Evolutionary conservation across 257 asterid genomes (phyloP).

Genomic region (Sherardia arvensis): DNA sequence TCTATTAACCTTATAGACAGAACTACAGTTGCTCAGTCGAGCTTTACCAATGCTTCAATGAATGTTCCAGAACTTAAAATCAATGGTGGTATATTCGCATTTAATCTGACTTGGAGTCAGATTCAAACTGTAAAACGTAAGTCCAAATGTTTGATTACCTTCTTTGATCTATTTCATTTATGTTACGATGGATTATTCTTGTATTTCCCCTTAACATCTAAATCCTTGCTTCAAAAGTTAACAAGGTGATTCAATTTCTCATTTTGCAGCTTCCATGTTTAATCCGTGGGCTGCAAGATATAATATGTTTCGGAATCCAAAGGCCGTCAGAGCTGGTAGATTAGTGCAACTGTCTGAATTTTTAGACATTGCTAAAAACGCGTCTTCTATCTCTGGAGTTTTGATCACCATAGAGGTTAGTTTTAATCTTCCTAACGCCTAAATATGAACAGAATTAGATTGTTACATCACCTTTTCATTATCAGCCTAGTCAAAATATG

Average conservation of each 20-base stretch:
- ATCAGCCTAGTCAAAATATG: background rate
- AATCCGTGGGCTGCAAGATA: slow-evolving; percentile 23
- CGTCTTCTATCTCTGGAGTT: slow-evolving; percentile 63
- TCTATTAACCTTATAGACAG: slow-evolving; percentile 52
- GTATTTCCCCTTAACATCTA: background rate
- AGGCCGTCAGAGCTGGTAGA: slow-evolving; percentile 26
- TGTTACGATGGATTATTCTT: too few species aligned
- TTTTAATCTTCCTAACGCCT: slow-evolving; percentile 11
- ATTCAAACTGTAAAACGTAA: slow-evolving; percentile 49
- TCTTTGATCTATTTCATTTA: background rate
- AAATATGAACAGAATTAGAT: background rate
- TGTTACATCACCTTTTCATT: background rate
- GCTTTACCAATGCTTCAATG: slow-evolving; percentile 23
- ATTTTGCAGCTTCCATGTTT: slow-evolving; percentile 54
- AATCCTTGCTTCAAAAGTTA: slow-evolving; percentile 5
- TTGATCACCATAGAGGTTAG: slow-evolving; percentile 61
- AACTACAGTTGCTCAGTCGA: slow-evolving; percentile 31
- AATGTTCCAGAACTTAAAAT: slow-evolving; percentile 39
- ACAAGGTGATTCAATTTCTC: slow-evolving; percentile 13
- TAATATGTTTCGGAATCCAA: slow-evolving; percentile 43
- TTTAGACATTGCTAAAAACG: slow-evolving; percentile 47
- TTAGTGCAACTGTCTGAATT: slow-evolving; percentile 46
- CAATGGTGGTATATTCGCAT: slow-evolving; percentile 41
- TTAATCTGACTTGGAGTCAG: slow-evolving; percentile 58
- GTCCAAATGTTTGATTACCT: slow-evolving; percentile 15